Evolutionary conservation across 2,329 filamentous ascomycete genomes (phyloP).

Genomic region (Aspergillus aculeatinus): DNA sequence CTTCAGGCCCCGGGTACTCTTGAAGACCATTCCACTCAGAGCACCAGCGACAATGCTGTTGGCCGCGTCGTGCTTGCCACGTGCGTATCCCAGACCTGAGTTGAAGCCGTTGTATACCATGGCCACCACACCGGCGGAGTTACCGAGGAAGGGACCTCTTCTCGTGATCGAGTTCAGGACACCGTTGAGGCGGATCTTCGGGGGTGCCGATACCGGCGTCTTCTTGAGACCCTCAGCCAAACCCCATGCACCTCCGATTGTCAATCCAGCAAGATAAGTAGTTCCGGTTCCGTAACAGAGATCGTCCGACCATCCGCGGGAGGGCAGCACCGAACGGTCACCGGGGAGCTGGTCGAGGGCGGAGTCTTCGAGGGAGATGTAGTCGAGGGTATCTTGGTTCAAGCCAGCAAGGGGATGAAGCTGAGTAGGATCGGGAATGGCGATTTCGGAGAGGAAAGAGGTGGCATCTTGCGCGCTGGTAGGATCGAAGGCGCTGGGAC

Average conservation of each 20-base stretch:
- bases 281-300: slow-evolving; percentile 96
- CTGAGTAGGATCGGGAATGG: slow-evolving; percentile 80
- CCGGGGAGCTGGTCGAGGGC: slow-evolving; percentile 83
- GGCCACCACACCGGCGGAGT: slow-evolving; percentile 91
- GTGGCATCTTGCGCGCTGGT: slow-evolving; percentile 75
- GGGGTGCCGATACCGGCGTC: slow-evolving; percentile 67
- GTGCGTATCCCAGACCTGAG: slow-evolving; percentile 72
- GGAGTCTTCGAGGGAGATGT: slow-evolving; percentile 90
- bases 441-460: slow-evolving; percentile 75
- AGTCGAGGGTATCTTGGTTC: slow-evolving; percentile 90
- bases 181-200: slow-evolving; percentile 89
- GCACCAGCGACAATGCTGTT: slow-evolving; percentile 86
- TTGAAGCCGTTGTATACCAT: slow-evolving; percentile 96
- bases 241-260: slow-evolving; percentile 87
- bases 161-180: slow-evolving; percentile 92
- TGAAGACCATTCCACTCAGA: slow-evolving; percentile 91
- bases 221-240: slow-evolving; percentile 83
- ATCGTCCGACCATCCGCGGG: slow-evolving; percentile 95
- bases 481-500: slow-evolving; percentile 65
- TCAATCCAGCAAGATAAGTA: slow-evolving; percentile 85
- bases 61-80: slow-evolving; percentile 83
- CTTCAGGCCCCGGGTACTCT: slow-evolving; percentile 84
- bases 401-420: slow-evolving; percentile 92
- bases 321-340: slow-evolving; percentile 82
- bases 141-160: slow-evolving; percentile 90